Evolutionary conservation across 768 basidiomycete species (phyloP).

Genomic region (Macrolepiota fuliginosa): DNA sequence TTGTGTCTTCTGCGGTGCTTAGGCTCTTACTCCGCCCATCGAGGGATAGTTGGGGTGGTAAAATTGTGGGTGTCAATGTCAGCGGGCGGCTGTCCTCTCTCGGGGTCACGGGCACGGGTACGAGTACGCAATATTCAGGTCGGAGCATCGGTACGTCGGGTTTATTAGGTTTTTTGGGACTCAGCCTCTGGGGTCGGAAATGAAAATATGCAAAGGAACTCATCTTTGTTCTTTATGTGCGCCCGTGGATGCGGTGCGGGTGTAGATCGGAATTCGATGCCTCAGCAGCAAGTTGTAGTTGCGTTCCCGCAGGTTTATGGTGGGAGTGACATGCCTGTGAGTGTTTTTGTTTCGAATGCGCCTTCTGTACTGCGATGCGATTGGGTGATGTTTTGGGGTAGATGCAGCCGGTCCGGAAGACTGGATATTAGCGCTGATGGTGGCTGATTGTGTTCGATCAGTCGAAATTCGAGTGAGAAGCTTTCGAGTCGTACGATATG

Average conservation of each 20-base stretch:
- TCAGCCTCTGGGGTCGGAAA: neutral
- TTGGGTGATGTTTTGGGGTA: neutral
- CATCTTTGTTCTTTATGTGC: neutral
- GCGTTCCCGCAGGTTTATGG: neutral
- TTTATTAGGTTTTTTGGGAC: neutral
- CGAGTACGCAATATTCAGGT: neutral
- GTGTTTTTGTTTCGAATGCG: neutral
- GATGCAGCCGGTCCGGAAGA: neutral
- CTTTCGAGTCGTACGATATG: neutral
- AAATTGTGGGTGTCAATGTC: neutral
- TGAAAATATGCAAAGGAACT: neutral
- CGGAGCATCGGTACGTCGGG: slow-evolving; percentile 2
- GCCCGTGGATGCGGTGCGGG: neutral
- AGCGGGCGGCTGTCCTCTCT: neutral
- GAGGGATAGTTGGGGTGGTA: neutral
- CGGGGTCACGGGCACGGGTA: neutral
- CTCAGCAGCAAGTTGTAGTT: neutral
- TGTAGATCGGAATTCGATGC: neutral
- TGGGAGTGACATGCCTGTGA: neutral
- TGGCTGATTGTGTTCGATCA: neutral
- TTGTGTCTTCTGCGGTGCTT: neutral
- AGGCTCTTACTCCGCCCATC: slow-evolving; percentile 1
- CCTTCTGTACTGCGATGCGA: too few species aligned
- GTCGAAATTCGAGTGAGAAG: neutral
- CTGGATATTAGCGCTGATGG: neutral